Conservation (phyloP, 2,329 filamentous ascomycete species). For the Xylaria polymorpha region DNA sequence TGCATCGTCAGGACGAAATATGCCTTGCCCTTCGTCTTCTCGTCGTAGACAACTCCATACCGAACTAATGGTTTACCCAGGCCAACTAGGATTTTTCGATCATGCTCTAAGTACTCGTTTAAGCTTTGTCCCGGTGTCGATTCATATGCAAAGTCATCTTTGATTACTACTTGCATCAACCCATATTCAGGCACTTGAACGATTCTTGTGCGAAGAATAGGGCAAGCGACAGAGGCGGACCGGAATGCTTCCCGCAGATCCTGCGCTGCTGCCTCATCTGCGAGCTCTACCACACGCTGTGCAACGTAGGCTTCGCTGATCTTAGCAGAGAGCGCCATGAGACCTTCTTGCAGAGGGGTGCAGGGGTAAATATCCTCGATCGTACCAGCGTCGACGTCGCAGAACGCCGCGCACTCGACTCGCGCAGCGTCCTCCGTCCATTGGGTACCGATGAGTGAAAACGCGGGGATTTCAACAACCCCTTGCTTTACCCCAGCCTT, state of each 20-base stretch:
- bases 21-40: constrained; percentile 46
- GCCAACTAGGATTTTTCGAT: constrained; percentile 56
- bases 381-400: constrained; percentile 50
- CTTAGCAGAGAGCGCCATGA: constrained; percentile 65
- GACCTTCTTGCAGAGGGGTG: constrained; percentile 65
- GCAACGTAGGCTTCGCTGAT: constrained; percentile 64
- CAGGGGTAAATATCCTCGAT: constrained; percentile 67
- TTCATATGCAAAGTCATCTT: constrained; percentile 51
- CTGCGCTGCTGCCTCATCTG: constrained; percentile 51
- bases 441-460: constrained; percentile 54
- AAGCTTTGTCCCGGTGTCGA: constrained; percentile 52
- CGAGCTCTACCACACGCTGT: constrained; percentile 59
- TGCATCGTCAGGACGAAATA: constrained; percentile 67
- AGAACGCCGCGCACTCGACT: constrained; percentile 55
- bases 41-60: constrained; percentile 56
- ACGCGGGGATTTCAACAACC: constrained; percentile 50
- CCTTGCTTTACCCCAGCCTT: constrained; percentile 44
- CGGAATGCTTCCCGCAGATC: constrained; percentile 59
- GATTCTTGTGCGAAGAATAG: constrained; percentile 62
- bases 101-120: constrained; percentile 55
- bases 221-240: constrained; percentile 51
- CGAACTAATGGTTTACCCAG: constrained; percentile 60
- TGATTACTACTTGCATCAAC: constrained; percentile 61
- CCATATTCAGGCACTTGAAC: constrained; percentile 58
- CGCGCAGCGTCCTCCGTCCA: constrained; percentile 53